Conservation (phyloP, 75 land plant species). For the Pinus tabuliformis region DNA sequence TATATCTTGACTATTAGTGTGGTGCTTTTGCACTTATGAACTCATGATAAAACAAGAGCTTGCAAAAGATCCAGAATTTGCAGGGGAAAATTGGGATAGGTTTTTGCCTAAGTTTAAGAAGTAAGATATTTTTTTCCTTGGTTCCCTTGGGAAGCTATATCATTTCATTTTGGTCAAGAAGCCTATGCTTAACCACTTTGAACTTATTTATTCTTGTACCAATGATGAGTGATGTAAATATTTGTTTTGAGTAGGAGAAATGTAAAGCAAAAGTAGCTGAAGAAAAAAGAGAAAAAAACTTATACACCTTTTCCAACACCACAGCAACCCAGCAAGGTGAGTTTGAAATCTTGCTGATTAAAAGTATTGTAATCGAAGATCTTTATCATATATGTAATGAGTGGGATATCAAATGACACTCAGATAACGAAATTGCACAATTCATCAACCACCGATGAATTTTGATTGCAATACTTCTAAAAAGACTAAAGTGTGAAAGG, state of each 20-base stretch:
- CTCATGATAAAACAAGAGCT: slow-evolving; percentile 86
- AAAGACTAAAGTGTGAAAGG: neutral
- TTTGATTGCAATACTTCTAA: neutral
- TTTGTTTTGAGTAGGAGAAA: slow-evolving; percentile 65
- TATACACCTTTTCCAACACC: slow-evolving; percentile 99
- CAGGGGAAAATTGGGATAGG: slow-evolving; percentile 91
- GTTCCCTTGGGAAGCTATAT: neutral
- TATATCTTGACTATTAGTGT: neutral
- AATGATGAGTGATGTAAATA: neutral
- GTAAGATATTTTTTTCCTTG: slow-evolving; percentile 28
- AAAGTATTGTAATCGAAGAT: neutral
- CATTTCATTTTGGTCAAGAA: neutral
- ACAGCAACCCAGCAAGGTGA: slow-evolving; percentile 92
- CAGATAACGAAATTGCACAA: neutral
- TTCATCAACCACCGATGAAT: neutral
- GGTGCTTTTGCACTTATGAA: slow-evolving; percentile 27
- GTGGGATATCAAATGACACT: neutral
- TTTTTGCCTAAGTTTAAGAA: slow-evolving; percentile 96
- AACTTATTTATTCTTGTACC: neutral
- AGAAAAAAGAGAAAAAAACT: slow-evolving; percentile 87
- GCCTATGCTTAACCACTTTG: neutral
- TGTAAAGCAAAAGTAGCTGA: slow-evolving; percentile 79
- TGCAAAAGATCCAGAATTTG: slow-evolving; percentile 76
- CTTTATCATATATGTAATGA: neutral
- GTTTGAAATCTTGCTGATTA: neutral